A percentile compares a stretch with the other conserved stretches of the same genome.
Conservation (phyloP, 1,284 basidiomycete genomes). For the Microstroma glucosiphilum region DNA sequence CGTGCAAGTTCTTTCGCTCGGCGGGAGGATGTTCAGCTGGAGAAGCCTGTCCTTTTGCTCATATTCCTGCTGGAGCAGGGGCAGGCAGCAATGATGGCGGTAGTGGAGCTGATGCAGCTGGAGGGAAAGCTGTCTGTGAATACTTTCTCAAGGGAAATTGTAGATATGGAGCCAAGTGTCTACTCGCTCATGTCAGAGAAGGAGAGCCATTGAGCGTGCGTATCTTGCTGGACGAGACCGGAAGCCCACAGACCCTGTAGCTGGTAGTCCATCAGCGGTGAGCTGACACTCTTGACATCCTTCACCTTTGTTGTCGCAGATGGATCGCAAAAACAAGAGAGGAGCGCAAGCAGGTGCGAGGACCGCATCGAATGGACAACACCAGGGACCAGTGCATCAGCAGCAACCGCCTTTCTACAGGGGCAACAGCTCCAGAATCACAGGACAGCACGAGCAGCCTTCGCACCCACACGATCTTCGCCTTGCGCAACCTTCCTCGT, state of each 20-base stretch:
- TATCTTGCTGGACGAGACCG: neutral
- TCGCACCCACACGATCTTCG: constrained; percentile 2
- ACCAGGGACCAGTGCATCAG: constrained; percentile 19
- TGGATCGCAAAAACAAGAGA: constrained; percentile 98
- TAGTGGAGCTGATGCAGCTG: neutral
- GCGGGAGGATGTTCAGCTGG: constrained; percentile 74
- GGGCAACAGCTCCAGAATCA: constrained; percentile 7
- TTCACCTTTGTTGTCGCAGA: constrained; percentile 53
- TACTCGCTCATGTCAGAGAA: constrained; percentile 74
- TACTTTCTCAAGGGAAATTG: constrained; percentile 86
- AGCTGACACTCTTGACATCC: neutral
- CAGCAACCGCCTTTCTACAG: constrained; percentile 7
- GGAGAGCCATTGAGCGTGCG: constrained; percentile 63
- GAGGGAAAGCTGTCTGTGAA: constrained; percentile 75
- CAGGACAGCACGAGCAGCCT: constrained; percentile 8
- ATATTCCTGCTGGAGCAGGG: constrained; percentile 54
- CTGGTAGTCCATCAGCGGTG: neutral
- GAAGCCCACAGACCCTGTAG: neutral
- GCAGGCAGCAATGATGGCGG: neutral
- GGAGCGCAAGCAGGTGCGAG: constrained; percentile 64
- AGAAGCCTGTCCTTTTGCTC: constrained; percentile 90
- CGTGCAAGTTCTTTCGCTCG: constrained; percentile 90
- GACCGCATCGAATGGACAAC: constrained; percentile 7
- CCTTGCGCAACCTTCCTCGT: no score
- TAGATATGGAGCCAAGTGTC: constrained; percentile 94